These are phyloP conservation scores for Ceratocystis albifundus DNA, from an alignment of 2,329 filamentous ascomycete genomes.

Conservation along the genomic window DNA sequence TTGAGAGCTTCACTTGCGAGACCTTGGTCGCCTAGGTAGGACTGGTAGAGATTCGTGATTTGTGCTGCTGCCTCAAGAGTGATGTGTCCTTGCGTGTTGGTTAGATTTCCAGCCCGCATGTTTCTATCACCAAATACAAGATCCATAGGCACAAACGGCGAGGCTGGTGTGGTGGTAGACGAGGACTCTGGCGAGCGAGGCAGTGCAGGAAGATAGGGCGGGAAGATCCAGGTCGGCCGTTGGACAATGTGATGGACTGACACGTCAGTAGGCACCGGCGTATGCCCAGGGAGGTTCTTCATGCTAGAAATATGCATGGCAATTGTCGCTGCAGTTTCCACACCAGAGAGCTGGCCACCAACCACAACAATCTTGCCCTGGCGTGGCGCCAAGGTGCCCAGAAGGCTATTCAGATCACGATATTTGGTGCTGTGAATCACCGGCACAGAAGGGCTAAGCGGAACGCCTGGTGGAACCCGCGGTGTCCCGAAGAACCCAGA, in stretches of 20 bases:
- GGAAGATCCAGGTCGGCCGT: slow-evolving; percentile 60
- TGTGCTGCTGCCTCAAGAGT: slow-evolving; percentile 34
- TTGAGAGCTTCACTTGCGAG: slow-evolving; percentile 34
- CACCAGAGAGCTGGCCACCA: slow-evolving; percentile 72
- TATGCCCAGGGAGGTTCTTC: slow-evolving; percentile 37
- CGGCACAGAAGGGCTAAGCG: slow-evolving; percentile 33
- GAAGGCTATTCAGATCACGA: slow-evolving; percentile 40
- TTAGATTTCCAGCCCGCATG: slow-evolving; percentile 42
- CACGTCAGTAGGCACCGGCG: slow-evolving; percentile 37
- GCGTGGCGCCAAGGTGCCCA: slow-evolving; percentile 31
- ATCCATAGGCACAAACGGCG: slow-evolving; percentile 59
- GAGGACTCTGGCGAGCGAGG: not conserved
- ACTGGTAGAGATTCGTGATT: slow-evolving; percentile 38
- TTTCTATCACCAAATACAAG: slow-evolving; percentile 59
- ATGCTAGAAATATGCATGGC: slow-evolving; percentile 59
- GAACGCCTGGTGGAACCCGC: slow-evolving; percentile 38
- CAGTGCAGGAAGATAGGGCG: slow-evolving; percentile 42
- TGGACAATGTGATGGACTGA: slow-evolving; percentile 58
- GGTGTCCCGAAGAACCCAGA: slow-evolving; percentile 64
- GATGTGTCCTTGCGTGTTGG: slow-evolving; percentile 54
- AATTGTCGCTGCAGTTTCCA: slow-evolving; percentile 63
- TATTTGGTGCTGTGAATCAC: slow-evolving; percentile 60
- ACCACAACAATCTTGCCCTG: slow-evolving; percentile 58
- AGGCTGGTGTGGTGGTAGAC: not conserved
- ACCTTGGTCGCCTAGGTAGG: slow-evolving; percentile 32